These are phyloP conservation scores for Ogataea nitratoaversa DNA, from an alignment of 805 yeast genomes.

Conservation along the genomic window DNA sequence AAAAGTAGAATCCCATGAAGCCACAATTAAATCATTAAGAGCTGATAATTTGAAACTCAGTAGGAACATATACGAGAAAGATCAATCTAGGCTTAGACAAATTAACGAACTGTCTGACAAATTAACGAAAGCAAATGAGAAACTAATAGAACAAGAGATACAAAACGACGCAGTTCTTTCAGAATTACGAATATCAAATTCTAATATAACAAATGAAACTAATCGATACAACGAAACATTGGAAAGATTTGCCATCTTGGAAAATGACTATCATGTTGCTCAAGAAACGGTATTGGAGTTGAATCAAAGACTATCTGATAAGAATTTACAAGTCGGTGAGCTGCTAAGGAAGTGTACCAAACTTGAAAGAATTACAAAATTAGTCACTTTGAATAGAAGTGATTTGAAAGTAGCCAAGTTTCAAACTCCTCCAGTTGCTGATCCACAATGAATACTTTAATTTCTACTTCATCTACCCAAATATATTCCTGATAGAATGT, in stretches of 20 bases:
- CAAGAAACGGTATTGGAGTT: background rate
- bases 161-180: slow-evolving; percentile 24
- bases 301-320: slow-evolving; percentile 1
- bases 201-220: slow-evolving; percentile 4
- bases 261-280: slow-evolving; percentile 14
- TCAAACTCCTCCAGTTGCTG: slow-evolving; percentile 23
- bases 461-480: background rate
- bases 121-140: slow-evolving; percentile 6
- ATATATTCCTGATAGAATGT: too few relatives aligned
- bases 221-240: slow-evolving; percentile 17
- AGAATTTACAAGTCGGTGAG: slow-evolving; percentile 2
- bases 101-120: slow-evolving; percentile 5
- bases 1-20: background rate
- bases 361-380: slow-evolving; percentile 20
- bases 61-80: slow-evolving; percentile 7
- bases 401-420: slow-evolving; percentile 20
- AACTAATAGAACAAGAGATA: slow-evolving; percentile 21
- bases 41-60: slow-evolving; percentile 6
- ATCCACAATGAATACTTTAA: background rate
- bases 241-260: slow-evolving; percentile 23
- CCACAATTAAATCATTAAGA: background rate
- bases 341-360: slow-evolving; percentile 9
- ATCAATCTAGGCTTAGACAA: background rate
- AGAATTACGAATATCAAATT: slow-evolving; percentile 14
- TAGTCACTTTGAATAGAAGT: slow-evolving; percentile 18